Conservation (phyloP, 352 stramenopile species). For the Globisporangium paddicum region DNA sequence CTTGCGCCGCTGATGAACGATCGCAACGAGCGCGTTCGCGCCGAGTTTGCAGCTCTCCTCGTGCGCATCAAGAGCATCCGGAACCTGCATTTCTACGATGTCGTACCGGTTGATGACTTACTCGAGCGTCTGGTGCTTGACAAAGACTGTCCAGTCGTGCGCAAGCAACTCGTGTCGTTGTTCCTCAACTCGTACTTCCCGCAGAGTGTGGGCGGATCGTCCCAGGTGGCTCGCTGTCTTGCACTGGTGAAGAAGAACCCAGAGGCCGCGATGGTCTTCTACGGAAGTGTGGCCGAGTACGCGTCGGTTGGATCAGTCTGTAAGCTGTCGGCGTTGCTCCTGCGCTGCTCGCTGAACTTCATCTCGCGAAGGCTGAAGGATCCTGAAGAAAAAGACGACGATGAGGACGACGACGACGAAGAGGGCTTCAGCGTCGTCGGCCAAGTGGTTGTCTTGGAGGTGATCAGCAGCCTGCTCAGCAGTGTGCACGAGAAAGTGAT, state of each 20-base stretch:
- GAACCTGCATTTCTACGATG: constrained; percentile 84
- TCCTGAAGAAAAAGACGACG: constrained; percentile 27
- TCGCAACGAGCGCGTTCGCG: constrained; percentile 76
- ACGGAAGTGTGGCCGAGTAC: constrained; percentile 68
- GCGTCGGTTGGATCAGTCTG: constrained; percentile 77
- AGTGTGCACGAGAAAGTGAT: constrained; percentile 73
- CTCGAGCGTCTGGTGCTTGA: constrained; percentile 74
- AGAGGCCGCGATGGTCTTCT: constrained; percentile 80
- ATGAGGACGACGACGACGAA: constrained; percentile 52
- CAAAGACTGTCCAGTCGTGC: constrained; percentile 38
- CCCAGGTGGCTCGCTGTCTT: constrained; percentile 76
- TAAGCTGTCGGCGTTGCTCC: constrained; percentile 70
- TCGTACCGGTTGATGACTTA: constrained; percentile 74
- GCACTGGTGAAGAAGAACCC: constrained; percentile 79
- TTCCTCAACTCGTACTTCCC: constrained; percentile 89
- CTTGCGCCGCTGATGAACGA: constrained; percentile 81
- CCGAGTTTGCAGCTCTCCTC: constrained; percentile 69
- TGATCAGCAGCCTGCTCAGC: constrained; percentile 67
- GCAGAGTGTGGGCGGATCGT: constrained; percentile 71
- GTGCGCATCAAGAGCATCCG: constrained; percentile 87
- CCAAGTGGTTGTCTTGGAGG: constrained; percentile 70
- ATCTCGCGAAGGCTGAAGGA: constrained; percentile 58
- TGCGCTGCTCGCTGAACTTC: constrained; percentile 76
- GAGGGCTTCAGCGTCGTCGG: constrained; percentile 64
- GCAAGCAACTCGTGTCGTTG: constrained; percentile 75